A percentile compares a stretch with the other conserved stretches of the same genome.
Conservation (phyloP, 1,284 basidiomycete genomes). For the Austroboletus rostrupii region DNA sequence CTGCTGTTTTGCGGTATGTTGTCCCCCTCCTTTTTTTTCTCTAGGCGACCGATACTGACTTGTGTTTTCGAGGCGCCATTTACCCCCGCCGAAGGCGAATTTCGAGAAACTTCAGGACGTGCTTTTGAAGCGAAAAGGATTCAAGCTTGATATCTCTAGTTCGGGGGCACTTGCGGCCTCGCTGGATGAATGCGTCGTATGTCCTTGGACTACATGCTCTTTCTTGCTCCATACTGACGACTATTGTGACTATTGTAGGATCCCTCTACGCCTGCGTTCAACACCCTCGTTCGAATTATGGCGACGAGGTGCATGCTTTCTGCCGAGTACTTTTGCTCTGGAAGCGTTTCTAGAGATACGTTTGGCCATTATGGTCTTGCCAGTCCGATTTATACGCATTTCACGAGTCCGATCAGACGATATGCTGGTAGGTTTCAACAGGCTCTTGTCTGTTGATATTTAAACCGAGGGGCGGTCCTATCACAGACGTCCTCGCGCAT, state of each 20-base stretch:
- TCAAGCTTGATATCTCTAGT: conserved; percentile 88
- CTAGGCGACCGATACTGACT: background rate
- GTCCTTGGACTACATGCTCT: conserved; percentile 27
- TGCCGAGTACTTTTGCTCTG: conserved; percentile 97
- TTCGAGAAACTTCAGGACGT: conserved; percentile 97
- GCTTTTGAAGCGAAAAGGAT: conserved; percentile 78
- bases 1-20: conserved; percentile 81
- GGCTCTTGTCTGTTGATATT: conserved; percentile 13
- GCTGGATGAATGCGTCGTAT: conserved; percentile 82
- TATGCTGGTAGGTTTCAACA: conserved; percentile 71
- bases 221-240: background rate
- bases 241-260: conserved; percentile 47
- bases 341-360: conserved; percentile 87
- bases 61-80: conserved; percentile 62
- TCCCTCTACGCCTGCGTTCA: conserved; percentile 81
- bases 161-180: conserved; percentile 90
- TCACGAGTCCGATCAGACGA: conserved; percentile 91
- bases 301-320: conserved; percentile 98
- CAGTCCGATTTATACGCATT: conserved; percentile 96
- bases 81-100: conserved; percentile 89
- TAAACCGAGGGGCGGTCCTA: background rate
- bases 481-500: conserved; percentile 84
- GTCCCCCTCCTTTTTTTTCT: background rate
- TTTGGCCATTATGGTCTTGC: conserved; percentile 98
- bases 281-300: conserved; percentile 98